Evolutionary conservation across 2,329 filamentous ascomycete species (phyloP).

Genomic region (Ophiocordyceps camponoti-rufipedis): DNA sequence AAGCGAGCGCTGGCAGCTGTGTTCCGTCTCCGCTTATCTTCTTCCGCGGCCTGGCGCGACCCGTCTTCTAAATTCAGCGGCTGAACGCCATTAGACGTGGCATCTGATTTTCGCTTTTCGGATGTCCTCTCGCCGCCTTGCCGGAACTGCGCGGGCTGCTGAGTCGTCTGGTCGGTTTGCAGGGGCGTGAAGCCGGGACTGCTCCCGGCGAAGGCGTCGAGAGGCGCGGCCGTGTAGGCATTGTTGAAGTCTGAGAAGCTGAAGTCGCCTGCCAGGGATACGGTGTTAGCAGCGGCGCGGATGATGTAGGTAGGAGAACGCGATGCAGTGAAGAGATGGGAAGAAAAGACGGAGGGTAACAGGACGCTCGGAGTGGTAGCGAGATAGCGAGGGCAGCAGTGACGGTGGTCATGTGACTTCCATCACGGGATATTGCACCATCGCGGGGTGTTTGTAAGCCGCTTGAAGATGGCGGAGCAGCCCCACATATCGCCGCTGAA

Average conservation of each 20-base stretch:
- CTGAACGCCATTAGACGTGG: constrained; percentile 18
- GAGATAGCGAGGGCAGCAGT: too few species aligned
- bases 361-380: not conserved
- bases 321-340: too few species aligned
- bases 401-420: constrained; percentile 9
- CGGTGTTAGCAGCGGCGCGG: not conserved
- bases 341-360: too few species aligned
- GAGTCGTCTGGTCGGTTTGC: constrained; percentile 29
- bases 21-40: constrained; percentile 79
- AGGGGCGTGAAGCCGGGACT: constrained; percentile 28
- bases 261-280: constrained; percentile 37
- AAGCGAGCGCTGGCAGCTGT: constrained; percentile 79
- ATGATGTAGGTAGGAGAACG: not conserved
- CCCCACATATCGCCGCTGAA: constrained; percentile 3
- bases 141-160: constrained; percentile 17
- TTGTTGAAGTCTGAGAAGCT: constrained; percentile 35
- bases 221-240: constrained; percentile 29
- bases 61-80: constrained; percentile 48
- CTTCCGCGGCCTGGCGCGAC: constrained; percentile 59
- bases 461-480: constrained; percentile 5
- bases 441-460: constrained; percentile 28
- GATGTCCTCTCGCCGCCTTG: constrained; percentile 13
- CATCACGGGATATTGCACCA: constrained; percentile 45
- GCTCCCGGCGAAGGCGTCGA: constrained; percentile 20
- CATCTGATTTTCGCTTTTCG: constrained; percentile 29